Base-by-base conservation (phyloP, 495 filamentous ascomycete species). In the Aspergillus homomorphus region DNA sequence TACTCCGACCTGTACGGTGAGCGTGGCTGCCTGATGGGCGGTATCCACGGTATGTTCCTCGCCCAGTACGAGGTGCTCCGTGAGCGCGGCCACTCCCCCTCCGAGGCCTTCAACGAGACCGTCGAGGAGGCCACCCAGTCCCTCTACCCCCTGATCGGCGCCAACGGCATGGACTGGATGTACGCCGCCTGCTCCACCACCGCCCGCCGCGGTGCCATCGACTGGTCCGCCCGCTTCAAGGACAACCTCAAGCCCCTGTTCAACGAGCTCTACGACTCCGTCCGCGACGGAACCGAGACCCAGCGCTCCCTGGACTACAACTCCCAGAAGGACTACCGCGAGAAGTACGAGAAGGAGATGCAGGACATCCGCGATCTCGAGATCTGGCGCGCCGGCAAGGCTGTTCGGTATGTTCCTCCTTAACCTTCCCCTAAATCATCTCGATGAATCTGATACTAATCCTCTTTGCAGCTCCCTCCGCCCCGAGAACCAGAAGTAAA, bases 21-120 rank as follows among this genome's bases (percentile, higher is more conserved):
- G 88, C 92, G 94, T 80, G 94, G 95, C 73, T 98, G 95, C 84
- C 82, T 98, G 66, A 98, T 98, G 95, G 95, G 94, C 67, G 94
- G 95, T 78, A 98, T 98, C 79, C 95, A 98, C 84, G 94, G 94
- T 78, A 98, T 98, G 94, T 98, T 98, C 89, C 90, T 98, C 65
- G 94, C 94, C 59, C 94, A 98, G 84, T 98, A 98, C 83, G 95
- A 98, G 84, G 94, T 98, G 68, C 92, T 98, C 75, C 94, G 94
- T 71, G 94, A 98, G 85, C 84, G 88, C 64, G 94, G 94, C 76
- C 94, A 98, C 86, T 87, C 82, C 82, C 94, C 94, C 70, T 92
- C 88, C 69, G 95, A 98, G 82, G 94, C 94, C 60, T 98, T 98
- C 89, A 98, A 98, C 84, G 94, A 98, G 90, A 97, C 94, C 63